phyloP scores from a whole-genome alignment of 2,329 filamentous ascomycete genomes.

The Coniochaeta ligniaria region DNA sequence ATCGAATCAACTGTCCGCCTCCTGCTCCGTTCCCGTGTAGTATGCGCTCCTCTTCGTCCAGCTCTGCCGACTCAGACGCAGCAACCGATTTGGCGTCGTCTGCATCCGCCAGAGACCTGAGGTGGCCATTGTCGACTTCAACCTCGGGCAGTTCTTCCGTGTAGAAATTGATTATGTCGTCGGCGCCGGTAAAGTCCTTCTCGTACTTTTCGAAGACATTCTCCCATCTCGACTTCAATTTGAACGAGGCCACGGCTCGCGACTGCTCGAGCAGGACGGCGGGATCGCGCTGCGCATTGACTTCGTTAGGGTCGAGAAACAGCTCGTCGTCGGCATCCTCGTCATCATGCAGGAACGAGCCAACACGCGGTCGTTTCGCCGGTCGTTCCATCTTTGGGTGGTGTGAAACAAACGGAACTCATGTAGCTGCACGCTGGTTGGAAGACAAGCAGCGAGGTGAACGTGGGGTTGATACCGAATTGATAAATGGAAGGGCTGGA shows the following conservation, averaged over 20 bases:
- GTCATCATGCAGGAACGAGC: constrained; percentile 28
- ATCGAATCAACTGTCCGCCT: background rate
- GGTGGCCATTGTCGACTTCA: constrained; percentile 85
- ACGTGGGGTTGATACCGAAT: background rate
- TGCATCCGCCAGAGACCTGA: constrained; percentile 36
- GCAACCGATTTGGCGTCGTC: constrained; percentile 7
- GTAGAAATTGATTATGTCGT: constrained; percentile 81
- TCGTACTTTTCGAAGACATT: constrained; percentile 85
- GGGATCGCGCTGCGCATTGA: constrained; percentile 40
- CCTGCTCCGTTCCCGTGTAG: constrained; percentile 6
- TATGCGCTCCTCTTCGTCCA: constrained; percentile 20
- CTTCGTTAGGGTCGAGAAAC: constrained; percentile 36
- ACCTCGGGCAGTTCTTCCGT: constrained; percentile 57
- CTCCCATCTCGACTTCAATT: constrained; percentile 79
- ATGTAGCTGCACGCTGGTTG: background rate
- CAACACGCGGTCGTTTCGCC: constrained; percentile 53
- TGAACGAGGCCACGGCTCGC: constrained; percentile 59
- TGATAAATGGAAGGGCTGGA: background rate
- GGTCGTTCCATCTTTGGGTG: constrained; percentile 44
- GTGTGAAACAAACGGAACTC: background rate
- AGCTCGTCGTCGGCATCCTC: constrained; percentile 37
- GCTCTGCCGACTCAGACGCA: constrained; percentile 9
- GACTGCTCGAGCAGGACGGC: constrained; percentile 52
- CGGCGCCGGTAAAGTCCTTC: constrained; percentile 72
- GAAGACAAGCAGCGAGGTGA: background rate